A percentile compares a stretch with the other conserved stretches of the same genome.
Conservation (phyloP, 352 stramenopile species). For the Phytopythium sindhum region DNA sequence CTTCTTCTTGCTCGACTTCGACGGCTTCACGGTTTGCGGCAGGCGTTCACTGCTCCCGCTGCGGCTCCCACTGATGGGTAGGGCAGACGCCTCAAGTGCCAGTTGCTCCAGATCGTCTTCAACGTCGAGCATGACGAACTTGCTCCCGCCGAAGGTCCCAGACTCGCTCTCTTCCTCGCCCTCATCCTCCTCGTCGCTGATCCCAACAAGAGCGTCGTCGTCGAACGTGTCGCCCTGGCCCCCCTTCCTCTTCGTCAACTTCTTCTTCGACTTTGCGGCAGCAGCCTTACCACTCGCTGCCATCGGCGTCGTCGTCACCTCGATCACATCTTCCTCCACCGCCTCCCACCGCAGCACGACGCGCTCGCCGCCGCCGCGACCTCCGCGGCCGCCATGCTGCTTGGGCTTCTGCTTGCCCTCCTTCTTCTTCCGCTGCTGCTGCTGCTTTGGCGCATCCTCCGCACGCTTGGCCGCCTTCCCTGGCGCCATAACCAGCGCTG, state of each 20-base stretch:
- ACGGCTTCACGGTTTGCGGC: neutral
- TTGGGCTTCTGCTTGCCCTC: constrained; percentile 7
- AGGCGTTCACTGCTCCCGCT: neutral
- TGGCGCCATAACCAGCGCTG: neutral
- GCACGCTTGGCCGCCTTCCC: neutral
- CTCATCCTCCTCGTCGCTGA: constrained; percentile 16
- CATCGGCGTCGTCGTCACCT: neutral
- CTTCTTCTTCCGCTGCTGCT: constrained; percentile 14
- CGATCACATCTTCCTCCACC: neutral
- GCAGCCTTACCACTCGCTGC: neutral
- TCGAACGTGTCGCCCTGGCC: constrained; percentile 29
- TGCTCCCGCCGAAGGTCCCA: constrained; percentile 17
- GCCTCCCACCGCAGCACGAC: constrained; percentile 4
- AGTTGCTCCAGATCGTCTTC: constrained; percentile 42
- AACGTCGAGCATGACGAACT: constrained; percentile 40
- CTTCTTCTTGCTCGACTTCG: constrained; percentile 15
- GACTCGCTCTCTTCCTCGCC: constrained; percentile 15
- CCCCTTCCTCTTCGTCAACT: constrained; percentile 13
- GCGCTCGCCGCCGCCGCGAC: neutral
- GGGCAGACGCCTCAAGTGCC: constrained; percentile 20
- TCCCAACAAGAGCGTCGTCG: constrained; percentile 17
- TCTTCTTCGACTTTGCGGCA: neutral
- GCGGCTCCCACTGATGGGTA: constrained; percentile 3
- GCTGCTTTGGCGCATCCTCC: constrained; percentile 1
- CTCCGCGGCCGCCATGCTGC: neutral